A percentile compares a stretch with the other conserved stretches of the same genome.
phyloP scores from a whole-genome alignment of 2,329 filamentous ascomycete species.

The Claviceps arundinis region DNA sequence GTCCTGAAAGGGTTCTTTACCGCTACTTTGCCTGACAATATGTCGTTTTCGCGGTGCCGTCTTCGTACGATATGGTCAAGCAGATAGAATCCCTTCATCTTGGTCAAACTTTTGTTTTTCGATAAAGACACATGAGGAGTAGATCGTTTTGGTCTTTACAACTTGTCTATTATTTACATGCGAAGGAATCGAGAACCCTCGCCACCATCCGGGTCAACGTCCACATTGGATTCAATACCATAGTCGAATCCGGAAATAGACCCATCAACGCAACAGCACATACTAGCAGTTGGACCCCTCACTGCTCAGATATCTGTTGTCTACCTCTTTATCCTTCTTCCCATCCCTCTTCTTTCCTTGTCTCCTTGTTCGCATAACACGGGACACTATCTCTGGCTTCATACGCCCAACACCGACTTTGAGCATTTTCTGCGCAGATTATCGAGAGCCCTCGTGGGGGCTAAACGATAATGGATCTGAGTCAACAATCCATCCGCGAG shows the following conservation, averaged over 20 bases:
- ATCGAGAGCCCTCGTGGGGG: background rate
- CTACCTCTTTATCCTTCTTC: background rate
- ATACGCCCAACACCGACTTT: background rate
- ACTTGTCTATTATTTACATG: background rate
- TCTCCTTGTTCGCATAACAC: background rate
- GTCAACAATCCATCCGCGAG: conserved; percentile 36
- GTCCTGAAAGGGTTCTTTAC: conserved; percentile 4
- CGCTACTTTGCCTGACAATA: conserved; percentile 3
- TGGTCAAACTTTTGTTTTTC: background rate
- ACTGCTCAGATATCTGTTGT: background rate
- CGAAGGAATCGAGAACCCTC: background rate
- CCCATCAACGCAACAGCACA: background rate
- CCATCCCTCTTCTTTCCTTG: background rate
- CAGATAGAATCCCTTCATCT: background rate
- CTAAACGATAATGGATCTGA: conserved; percentile 36
- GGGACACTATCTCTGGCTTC: background rate
- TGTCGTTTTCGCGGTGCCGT: background rate
- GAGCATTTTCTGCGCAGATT: background rate
- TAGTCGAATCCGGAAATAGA: background rate
- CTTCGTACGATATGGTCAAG: conserved; percentile 1
- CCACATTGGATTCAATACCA: background rate
- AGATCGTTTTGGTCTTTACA: background rate
- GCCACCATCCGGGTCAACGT: background rate
- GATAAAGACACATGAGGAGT: conserved; percentile 1
- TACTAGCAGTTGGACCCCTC: background rate